Percentiles rank a stretch among this genome's conserved stretches.
Evolutionary conservation across 805 yeast species (phyloP).

Genomic region (Wilhelminamyces savonicus): DNA sequence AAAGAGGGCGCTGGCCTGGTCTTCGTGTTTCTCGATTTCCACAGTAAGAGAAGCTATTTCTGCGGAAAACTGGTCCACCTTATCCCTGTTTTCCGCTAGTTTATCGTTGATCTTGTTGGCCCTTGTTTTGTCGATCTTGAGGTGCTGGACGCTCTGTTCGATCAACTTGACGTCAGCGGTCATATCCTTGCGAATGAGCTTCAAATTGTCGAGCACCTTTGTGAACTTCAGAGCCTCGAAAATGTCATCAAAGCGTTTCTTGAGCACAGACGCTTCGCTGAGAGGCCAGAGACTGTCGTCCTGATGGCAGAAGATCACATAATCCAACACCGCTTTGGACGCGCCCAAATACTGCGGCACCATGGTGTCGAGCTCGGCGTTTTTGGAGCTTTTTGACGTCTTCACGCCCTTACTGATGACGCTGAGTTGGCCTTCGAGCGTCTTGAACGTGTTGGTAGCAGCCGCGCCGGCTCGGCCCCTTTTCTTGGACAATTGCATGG

Average conservation of each 20-base stretch:
- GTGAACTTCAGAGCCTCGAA: conserved; percentile 93
- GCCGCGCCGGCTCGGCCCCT: conserved; percentile 35
- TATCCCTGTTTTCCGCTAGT: conserved; percentile 34
- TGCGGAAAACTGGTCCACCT: conserved; percentile 38
- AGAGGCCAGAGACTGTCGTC: conserved; percentile 97
- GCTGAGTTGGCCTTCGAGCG: conserved; percentile 82
- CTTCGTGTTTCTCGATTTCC: conserved; percentile 48
- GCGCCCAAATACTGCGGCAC: conserved; percentile 85
- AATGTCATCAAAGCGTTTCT: conserved; percentile 92
- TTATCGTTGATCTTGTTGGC: conserved; percentile 53
- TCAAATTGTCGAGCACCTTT: conserved; percentile 78
- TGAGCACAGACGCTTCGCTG: conserved; percentile 81
- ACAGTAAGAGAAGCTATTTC: conserved; percentile 44
- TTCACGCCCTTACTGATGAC: conserved; percentile 62
- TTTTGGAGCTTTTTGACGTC: conserved; percentile 70
- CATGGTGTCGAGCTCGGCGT: conserved; percentile 75
- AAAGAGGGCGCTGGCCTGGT: conserved; percentile 58
- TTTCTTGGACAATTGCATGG: conserved; percentile 68
- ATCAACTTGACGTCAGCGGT: conserved; percentile 66
- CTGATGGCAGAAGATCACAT: conserved; percentile 95
- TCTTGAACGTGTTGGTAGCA: conserved; percentile 58
- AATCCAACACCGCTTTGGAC: conserved; percentile 78
- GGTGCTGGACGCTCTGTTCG: conserved; percentile 72
- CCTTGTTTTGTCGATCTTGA: conserved; percentile 65
- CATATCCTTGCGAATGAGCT: conserved; percentile 71